Conservation (phyloP, 805 yeast species). For the Cyberlindnera xylosilytica region DNA sequence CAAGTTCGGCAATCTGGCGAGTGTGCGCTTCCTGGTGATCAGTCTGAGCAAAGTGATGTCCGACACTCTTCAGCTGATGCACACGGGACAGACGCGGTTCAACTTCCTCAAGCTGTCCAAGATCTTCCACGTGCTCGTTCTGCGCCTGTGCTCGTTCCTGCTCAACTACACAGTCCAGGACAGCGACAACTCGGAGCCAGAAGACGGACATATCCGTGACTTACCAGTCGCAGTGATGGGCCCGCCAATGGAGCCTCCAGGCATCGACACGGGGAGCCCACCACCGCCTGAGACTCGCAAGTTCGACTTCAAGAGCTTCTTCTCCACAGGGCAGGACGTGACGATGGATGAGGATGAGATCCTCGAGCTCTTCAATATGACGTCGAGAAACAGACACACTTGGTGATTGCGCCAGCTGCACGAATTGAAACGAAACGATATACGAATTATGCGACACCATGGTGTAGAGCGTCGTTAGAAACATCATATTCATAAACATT, state of each 20-base stretch:
- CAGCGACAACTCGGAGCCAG: slow-evolving; percentile 2
- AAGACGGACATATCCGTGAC: neutral
- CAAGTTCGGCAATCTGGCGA: slow-evolving; percentile 10
- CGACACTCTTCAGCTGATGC: slow-evolving; percentile 12
- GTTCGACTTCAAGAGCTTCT: slow-evolving; percentile 16
- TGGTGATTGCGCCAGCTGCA: slow-evolving; percentile 3
- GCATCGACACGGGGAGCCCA: neutral
- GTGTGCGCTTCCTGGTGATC: slow-evolving; percentile 11
- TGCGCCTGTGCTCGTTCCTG: slow-evolving; percentile 15
- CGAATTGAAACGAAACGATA: no score
- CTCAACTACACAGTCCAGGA: slow-evolving; percentile 7
- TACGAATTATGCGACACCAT: no score
- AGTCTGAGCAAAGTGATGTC: slow-evolving; percentile 10
- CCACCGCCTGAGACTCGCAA: slow-evolving; percentile 1
- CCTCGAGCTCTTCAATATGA: slow-evolving; percentile 16
- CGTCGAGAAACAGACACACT: slow-evolving; percentile 4
- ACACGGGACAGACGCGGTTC: slow-evolving; percentile 9
- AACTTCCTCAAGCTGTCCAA: slow-evolving; percentile 18
- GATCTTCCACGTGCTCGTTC: slow-evolving; percentile 15
- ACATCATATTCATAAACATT: no score
- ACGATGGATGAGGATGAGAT: slow-evolving; percentile 13
- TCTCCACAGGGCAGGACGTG: slow-evolving; percentile 8
- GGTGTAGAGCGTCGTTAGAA: no score
- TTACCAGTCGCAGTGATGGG: neutral
- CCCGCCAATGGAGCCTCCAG: neutral